A percentile compares a stretch with the other conserved stretches of the same genome.
Evolutionary conservation across 371 early-diverging fungal genomes (phyloP).

Genomic region (Haplosporangium sp.): DNA sequence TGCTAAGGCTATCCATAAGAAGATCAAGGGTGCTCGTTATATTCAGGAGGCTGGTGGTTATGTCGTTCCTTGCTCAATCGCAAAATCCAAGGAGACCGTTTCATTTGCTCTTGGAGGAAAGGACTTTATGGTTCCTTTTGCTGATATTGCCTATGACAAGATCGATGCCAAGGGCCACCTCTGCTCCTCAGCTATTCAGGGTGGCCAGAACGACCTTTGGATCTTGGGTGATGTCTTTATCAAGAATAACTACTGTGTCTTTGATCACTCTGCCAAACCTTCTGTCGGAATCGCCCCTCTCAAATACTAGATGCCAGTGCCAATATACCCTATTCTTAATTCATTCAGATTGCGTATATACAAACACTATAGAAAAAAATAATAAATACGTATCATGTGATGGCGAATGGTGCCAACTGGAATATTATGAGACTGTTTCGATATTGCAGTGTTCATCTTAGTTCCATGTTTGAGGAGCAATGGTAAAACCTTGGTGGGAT

Average conservation of each 20-base stretch:
- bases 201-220: slow-evolving; percentile 29
- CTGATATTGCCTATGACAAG: background rate
- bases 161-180: background rate
- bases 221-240: slow-evolving; percentile 63
- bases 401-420: too few species aligned
- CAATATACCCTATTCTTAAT: too few species aligned
- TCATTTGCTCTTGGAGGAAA: background rate
- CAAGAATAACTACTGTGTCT: slow-evolving; percentile 63
- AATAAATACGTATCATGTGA: too few species aligned
- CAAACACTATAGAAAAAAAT: too few species aligned
- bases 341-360: too few species aligned
- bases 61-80: background rate
- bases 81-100: background rate
- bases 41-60: slow-evolving; percentile 22
- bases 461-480: too few species aligned
- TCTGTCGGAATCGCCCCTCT: slow-evolving; percentile 36
- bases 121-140: background rate
- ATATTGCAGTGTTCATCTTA: too few species aligned
- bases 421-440: too few species aligned
- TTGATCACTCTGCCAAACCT: slow-evolving; percentile 39
- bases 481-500: too few species aligned
- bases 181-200: slow-evolving; percentile 40
- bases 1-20: slow-evolving; percentile 26
- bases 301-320: slow-evolving; percentile 8
- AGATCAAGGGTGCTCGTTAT: slow-evolving; percentile 13